Evolutionary conservation across 2,329 filamentous ascomycete species (phyloP), one percentile per base, ranked within the genome.

Genomic region (Shiraia sp.): DNA sequence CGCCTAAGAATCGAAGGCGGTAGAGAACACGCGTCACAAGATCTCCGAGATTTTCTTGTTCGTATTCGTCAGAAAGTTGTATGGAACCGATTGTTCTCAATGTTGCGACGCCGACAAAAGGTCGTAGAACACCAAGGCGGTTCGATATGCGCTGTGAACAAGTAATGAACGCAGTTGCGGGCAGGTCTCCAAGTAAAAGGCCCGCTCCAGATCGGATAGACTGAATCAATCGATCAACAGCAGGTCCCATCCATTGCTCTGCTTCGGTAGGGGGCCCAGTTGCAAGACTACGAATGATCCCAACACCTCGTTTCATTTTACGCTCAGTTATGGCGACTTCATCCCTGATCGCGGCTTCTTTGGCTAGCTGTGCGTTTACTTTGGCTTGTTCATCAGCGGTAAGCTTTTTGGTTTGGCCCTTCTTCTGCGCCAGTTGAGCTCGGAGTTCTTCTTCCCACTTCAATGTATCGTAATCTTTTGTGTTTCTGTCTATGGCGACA

Each of bases 361-460:
- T 97, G 45, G 83, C 86, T 17, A 97, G 75, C 61, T 99, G 93
- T 6, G 88, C 86, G 37, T 93, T 92, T 42, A 97, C 88, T 69
- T 96, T 97, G 22, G 86, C 81, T 53, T 86, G 86, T 61, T 99
- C 92, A 25, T 97, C 93, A 0, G 88, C 73, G 0, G 89, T 93
- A 8, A 97, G 81, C 71, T 96, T 99, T 74, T 90, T 92, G 57
- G 90, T 83, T 46, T 88, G 82, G 1, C 92, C 92, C 69, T 92
- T 96, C 75, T 97, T 99, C 64, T 88, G 80, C n/a, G 91, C 90
- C 28, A 99, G 72, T 58, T 96, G 90, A 27, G 83, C 79, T 42
- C 91, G 80, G 6, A 99, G 78, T 51, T 99, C 93, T 66, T 92
- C 87, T 70, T 99, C 93, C 93, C 95, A 99, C 70, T 96, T 96